Evolutionary conservation across 2,329 filamentous ascomycete species (phyloP).

Genomic region (Sarocladiaceae sp.): DNA sequence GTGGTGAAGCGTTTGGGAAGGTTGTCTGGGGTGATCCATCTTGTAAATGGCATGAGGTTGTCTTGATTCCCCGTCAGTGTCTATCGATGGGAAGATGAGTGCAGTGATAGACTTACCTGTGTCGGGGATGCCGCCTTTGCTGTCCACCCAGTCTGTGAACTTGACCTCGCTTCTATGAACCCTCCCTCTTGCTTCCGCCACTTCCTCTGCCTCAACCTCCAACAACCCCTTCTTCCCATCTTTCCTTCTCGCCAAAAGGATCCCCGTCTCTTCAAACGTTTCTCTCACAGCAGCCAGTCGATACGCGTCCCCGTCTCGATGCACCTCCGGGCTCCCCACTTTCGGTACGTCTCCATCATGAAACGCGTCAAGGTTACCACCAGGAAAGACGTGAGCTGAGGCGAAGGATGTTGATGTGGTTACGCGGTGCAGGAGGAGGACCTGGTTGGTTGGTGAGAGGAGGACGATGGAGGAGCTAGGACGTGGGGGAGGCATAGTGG

Average conservation of each 20-base stretch:
- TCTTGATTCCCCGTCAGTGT: no score
- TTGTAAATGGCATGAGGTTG: conserved; percentile 72
- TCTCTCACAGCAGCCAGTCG: conserved; percentile 81
- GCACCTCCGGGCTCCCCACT: conserved; percentile 34
- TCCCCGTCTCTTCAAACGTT: conserved; percentile 92
- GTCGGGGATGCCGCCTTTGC: conserved; percentile 56
- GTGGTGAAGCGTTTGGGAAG: conserved; percentile 78
- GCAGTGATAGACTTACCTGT: conserved; percentile 63
- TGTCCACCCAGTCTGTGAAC: conserved; percentile 60
- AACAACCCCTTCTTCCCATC: conserved; percentile 51
- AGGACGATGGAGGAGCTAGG: conserved; percentile 76
- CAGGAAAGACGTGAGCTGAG: conserved; percentile 91
- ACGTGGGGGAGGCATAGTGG: conserved; percentile 31
- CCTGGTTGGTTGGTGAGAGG: conserved; percentile 78
- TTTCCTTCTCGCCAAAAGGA: conserved; percentile 60
- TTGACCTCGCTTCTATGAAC: conserved; percentile 61
- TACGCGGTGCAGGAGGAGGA: conserved; percentile 82
- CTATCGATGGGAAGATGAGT: no score
- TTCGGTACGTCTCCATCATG: conserved; percentile 62
- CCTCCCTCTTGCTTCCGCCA: conserved; percentile 58
- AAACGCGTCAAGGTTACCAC: conserved; percentile 70
- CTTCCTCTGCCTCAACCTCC: conserved; percentile 50
- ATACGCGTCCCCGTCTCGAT: conserved; percentile 68
- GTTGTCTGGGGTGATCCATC: conserved; percentile 79
- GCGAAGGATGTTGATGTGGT: conserved; percentile 77